These are phyloP conservation scores for Pichia inconspicua DNA, from an alignment of 1,139 yeast genomes.

Conservation along the genomic window DNA sequence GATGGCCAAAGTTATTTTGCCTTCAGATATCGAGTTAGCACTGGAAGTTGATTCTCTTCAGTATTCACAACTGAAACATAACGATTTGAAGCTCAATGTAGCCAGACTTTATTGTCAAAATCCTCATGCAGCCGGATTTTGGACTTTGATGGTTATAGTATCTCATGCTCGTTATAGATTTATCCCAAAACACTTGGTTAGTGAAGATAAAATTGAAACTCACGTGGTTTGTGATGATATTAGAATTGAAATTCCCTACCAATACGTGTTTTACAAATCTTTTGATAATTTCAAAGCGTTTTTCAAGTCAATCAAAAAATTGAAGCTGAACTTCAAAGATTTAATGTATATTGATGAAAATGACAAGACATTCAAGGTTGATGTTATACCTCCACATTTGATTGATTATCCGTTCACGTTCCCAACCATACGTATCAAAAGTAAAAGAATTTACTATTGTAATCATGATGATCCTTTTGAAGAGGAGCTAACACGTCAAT, in stretches of 20 bases:
- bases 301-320: constrained; percentile 48
- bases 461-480: constrained; percentile 91
- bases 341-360: constrained; percentile 29
- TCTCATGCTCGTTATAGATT: constrained; percentile 15
- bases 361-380: constrained; percentile 24
- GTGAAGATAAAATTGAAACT: constrained; percentile 10
- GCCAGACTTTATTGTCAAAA: constrained; percentile 24
- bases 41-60: constrained; percentile 24
- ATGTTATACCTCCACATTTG: constrained; percentile 29
- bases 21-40: constrained; percentile 21
- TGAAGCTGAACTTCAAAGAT: constrained; percentile 39
- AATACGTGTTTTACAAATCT: constrained; percentile 38
- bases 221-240: constrained; percentile 18
- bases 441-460: constrained; percentile 43
- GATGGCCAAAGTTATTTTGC: constrained; percentile 21
- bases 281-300: constrained; percentile 59
- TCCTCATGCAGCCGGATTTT: constrained; percentile 19
- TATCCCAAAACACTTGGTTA: constrained; percentile 1
- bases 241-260: constrained; percentile 28
- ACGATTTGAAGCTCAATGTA: constrained; percentile 17
- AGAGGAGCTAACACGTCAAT: constrained; percentile 60
- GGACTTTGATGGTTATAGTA: constrained; percentile 24
- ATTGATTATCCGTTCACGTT: constrained; percentile 28
- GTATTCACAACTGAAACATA: constrained; percentile 12
- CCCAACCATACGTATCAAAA: constrained; percentile 46